Conservation (phyloP, 1,284 basidiomycete genomes). For the Fomitiporia mediterranea region DNA sequence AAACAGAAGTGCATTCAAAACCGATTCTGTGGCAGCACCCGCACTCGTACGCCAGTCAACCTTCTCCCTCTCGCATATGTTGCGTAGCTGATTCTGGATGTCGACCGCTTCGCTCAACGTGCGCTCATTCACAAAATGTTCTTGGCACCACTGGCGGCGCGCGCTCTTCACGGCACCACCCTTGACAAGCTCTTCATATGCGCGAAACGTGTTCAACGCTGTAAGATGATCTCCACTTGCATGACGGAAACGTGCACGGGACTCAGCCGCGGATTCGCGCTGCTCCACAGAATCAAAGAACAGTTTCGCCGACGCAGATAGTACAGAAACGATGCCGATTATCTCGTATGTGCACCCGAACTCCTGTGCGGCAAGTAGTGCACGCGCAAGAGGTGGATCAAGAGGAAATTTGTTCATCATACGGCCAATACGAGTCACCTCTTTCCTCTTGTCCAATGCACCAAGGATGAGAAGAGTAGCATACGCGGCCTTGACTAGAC, state of each 20-base stretch:
- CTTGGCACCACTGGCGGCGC: slow-evolving; percentile 74
- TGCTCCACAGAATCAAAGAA: slow-evolving; percentile 64
- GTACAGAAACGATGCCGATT: slow-evolving; percentile 73
- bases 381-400: slow-evolving; percentile 76
- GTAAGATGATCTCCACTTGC: slow-evolving; percentile 89
- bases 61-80: slow-evolving; percentile 56
- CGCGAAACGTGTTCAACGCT: slow-evolving; percentile 77
- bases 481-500: slow-evolving; percentile 62
- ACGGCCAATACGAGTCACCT: slow-evolving; percentile 66
- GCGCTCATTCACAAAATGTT: slow-evolving; percentile 82
- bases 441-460: slow-evolving; percentile 61
- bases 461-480: slow-evolving; percentile 72
- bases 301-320: slow-evolving; percentile 71
- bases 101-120: slow-evolving; percentile 80
- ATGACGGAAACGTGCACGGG: slow-evolving; percentile 76
- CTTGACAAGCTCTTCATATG: slow-evolving; percentile 59
- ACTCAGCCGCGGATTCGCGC: slow-evolving; percentile 65
- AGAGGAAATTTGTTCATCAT: slow-evolving; percentile 83
- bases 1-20: slow-evolving; percentile 63
- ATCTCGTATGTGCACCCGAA: slow-evolving; percentile 70
- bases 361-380: slow-evolving; percentile 69
- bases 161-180: slow-evolving; percentile 21
- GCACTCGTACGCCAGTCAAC: slow-evolving; percentile 58
- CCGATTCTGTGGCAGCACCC: slow-evolving; percentile 54
- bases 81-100: slow-evolving; percentile 77